Percentiles rank a stretch among this genome's conserved stretches.
phyloP scores from a whole-genome alignment of 2,329 filamentous ascomycete species.

The Colletotrichum theobromicola region DNA sequence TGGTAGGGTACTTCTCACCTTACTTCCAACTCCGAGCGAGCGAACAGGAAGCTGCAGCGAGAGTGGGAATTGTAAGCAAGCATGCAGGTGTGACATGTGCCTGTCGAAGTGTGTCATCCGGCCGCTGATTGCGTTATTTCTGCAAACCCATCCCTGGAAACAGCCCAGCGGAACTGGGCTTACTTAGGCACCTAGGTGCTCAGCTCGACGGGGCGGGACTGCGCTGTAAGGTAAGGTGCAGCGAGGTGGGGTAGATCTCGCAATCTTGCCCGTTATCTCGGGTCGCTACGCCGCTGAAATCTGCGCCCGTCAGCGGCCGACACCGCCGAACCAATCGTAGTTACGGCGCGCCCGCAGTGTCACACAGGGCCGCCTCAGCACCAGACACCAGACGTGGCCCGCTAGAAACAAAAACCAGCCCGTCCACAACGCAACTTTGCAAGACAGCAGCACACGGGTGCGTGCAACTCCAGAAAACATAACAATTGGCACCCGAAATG shows the following conservation, averaged over 20 bases:
- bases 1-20: not conserved
- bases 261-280: not conserved
- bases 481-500: not conserved
- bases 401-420: not conserved
- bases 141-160: not conserved
- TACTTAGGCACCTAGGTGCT: no score
- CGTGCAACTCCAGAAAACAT: not conserved
- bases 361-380: not conserved
- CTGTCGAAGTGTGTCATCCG: not conserved
- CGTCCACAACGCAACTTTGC: not conserved
- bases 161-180: no score
- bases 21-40: not conserved
- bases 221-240: no score
- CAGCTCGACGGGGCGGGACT: no score
- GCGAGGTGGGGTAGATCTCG: not conserved
- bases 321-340: not conserved
- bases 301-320: not conserved
- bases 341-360: not conserved
- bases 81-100: not conserved
- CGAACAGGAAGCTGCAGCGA: not conserved
- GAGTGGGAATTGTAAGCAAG: not conserved
- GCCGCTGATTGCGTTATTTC: constrained; percentile 20
- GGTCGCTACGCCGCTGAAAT: not conserved
- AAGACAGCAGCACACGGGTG: not conserved
- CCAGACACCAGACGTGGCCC: not conserved